phyloP scores from a whole-genome alignment of 306 rosid genomes.

The Sophora flavescens region DNA sequence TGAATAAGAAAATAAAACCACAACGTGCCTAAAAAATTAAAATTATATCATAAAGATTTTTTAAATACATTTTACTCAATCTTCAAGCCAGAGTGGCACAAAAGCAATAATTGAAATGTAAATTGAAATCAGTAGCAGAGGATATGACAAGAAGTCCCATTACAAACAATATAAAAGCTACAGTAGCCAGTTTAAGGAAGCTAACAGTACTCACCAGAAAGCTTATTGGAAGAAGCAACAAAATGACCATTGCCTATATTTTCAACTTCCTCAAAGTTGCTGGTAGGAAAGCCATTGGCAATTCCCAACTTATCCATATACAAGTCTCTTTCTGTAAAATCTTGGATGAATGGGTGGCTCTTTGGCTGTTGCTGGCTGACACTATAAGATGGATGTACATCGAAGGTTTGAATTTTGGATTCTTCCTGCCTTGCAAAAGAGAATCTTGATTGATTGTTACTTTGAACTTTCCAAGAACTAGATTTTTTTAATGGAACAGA shows the following conservation, averaged over 20 bases:
- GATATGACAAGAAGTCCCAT: not conserved
- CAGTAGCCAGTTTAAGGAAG: not conserved
- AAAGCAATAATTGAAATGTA: conserved; percentile 13
- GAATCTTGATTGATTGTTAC: conserved; percentile 88
- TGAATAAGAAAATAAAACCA: not conserved
- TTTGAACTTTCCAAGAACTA: conserved; percentile 81
- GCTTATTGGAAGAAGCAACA: conserved; percentile 63
- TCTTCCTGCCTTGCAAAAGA: conserved; percentile 97
- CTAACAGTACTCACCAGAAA: conserved; percentile 67
- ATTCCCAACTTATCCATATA: conserved; percentile 63
- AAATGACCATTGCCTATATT: conserved; percentile 55
- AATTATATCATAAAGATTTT: not conserved
- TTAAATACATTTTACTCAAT: conserved; percentile 6
- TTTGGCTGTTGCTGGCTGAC: conserved; percentile 59
- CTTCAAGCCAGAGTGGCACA: conserved; percentile 19
- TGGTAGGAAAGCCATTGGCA: conserved; percentile 66
- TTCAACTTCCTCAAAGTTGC: conserved; percentile 69
- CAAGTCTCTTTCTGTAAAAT: conserved; percentile 63
- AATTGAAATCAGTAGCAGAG: conserved; percentile 16
- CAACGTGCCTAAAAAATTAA: not conserved
- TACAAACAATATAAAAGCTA: conserved; percentile 3
- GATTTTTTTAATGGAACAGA: conserved; percentile 60
- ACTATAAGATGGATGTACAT: conserved; percentile 68
- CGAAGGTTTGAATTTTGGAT: conserved; percentile 58
- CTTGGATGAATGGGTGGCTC: conserved; percentile 61